These are phyloP conservation scores for Coemansia sp. DNA, from an alignment of 192 early-diverging fungal genomes.

Conservation along the genomic window DNA sequence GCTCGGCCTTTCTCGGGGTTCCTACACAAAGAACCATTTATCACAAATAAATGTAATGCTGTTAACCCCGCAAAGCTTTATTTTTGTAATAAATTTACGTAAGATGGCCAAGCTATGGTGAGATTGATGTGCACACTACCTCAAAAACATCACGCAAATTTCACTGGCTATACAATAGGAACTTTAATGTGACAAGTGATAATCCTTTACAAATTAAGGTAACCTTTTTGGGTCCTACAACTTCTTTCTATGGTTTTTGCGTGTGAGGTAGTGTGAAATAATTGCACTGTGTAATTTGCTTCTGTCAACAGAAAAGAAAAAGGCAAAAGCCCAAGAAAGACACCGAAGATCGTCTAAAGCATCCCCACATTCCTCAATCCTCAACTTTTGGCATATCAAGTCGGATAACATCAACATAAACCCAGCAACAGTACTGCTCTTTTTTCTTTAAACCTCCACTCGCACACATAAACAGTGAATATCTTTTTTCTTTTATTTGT, in stretches of 20 bases:
- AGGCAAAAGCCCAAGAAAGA: neutral
- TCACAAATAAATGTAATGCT: neutral
- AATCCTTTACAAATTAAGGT: no score
- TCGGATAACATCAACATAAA: neutral
- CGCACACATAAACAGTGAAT: neutral
- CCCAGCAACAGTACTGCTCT: neutral
- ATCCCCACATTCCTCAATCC: neutral
- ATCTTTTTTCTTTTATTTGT: neutral
- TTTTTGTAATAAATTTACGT: neutral
- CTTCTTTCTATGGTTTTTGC: no score
- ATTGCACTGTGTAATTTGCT: neutral
- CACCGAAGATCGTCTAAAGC: neutral
- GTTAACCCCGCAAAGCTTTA: neutral
- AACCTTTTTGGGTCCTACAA: no score
- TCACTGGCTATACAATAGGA: no score
- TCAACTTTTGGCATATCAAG: slow-evolving; percentile 3
- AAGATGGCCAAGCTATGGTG: neutral
- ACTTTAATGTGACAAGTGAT: no score
- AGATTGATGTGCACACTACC: neutral
- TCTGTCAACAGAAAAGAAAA: neutral
- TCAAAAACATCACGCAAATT: neutral
- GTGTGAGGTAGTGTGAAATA: no score
- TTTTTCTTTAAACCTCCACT: neutral
- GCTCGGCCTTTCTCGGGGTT: neutral
- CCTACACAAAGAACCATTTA: neutral